Evolutionary conservation across 768 basidiomycete species (phyloP), one percentile per base, ranked within the genome.

Genomic region (Russula lepida): DNA sequence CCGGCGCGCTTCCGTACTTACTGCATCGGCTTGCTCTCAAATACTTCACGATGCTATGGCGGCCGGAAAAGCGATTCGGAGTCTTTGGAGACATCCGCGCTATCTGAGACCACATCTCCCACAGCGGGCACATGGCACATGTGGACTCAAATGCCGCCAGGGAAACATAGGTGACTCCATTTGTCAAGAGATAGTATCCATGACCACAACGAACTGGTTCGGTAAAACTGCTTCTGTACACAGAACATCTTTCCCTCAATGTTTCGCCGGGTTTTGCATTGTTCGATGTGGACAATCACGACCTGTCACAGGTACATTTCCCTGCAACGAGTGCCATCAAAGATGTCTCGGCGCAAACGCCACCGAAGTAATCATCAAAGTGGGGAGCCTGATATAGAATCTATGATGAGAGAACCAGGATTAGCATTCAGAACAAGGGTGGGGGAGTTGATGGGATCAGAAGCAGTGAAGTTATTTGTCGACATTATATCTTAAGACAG

Each of bases 401-500:
- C 60, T 62, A 27, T 6, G 46, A 57, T 19, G 7, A 44, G 17
- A 25, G n/a, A 27, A 9, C 48, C 25, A 37, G 6, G 21, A 12
- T 62, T n/a, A 62, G 60, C 11, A 30, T 17, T 46, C 11, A 41
- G n/a, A 41, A 6, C 4, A 6, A 23, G 19, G 23, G 23, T 7
- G 19, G 39, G n/a, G 52, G 7, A 7, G 17, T 4, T 35, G 23
- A 37, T 11, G 8, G 19, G 23, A 17, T 62, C 60, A 62, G 60
- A 55, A 30, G 2, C 8, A 41, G 17, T 27, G 1, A 1, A 43
- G 15, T 17, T 41, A 53, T n/a, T 35, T 61, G 52, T 63, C 62
- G 62, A 63, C 62, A 63, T 55, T 1, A 54, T 46, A 54, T 50
- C 25, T 63, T 63, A 61, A 63, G 62, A 63, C 62, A 63, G 62